Conservation (phyloP, 2,329 filamentous ascomycete genomes). For the Shiraia bambusicola region DNA sequence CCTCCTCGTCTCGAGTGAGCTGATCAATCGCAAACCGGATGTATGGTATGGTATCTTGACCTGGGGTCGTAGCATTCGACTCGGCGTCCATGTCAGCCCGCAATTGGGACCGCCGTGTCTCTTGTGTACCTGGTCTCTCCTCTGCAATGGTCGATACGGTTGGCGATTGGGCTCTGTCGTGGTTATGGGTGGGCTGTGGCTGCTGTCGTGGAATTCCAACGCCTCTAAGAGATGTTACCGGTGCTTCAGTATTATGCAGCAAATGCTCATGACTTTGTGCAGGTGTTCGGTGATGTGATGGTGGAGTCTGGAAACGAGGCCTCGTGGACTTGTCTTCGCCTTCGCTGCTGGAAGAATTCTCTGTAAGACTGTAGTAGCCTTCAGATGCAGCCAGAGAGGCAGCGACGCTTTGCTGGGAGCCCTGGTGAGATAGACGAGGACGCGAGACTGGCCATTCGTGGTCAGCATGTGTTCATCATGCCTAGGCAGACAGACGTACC, state of each 20-base stretch:
- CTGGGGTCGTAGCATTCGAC: constrained; percentile 55
- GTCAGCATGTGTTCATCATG: constrained; percentile 17
- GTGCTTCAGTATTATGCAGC: constrained; percentile 26
- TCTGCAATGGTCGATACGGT: constrained; percentile 38
- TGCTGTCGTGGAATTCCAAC: constrained; percentile 37
- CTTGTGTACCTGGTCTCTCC: constrained; percentile 32
- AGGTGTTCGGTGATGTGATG: constrained; percentile 38
- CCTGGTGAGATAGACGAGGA: constrained; percentile 44
- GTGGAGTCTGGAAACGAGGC: constrained; percentile 37
- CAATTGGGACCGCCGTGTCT: constrained; percentile 23
- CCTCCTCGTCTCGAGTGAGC: constrained; percentile 72
- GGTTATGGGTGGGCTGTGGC: constrained; percentile 14
- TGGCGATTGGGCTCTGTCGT: constrained; percentile 25
- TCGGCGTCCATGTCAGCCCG: constrained; percentile 34
- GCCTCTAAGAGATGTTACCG: constrained; percentile 37
- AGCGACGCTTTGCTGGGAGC: constrained; percentile 50
- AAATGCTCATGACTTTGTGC: constrained; percentile 42
- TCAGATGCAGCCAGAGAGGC: constrained; percentile 53
- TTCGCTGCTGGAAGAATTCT: constrained; percentile 38
- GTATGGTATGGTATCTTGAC: constrained; percentile 81
- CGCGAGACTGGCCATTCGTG: constrained; percentile 35
- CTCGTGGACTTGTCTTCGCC: constrained; percentile 32
- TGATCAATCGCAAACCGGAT: constrained; percentile 89
- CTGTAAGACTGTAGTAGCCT: constrained; percentile 54
- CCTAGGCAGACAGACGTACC: constrained; percentile 24